Percentiles rank a stretch among this genome's conserved stretches.
Conservation (phyloP, 1,284 basidiomycete species). For the Cutaneotrichosporon arboriforme region DNA sequence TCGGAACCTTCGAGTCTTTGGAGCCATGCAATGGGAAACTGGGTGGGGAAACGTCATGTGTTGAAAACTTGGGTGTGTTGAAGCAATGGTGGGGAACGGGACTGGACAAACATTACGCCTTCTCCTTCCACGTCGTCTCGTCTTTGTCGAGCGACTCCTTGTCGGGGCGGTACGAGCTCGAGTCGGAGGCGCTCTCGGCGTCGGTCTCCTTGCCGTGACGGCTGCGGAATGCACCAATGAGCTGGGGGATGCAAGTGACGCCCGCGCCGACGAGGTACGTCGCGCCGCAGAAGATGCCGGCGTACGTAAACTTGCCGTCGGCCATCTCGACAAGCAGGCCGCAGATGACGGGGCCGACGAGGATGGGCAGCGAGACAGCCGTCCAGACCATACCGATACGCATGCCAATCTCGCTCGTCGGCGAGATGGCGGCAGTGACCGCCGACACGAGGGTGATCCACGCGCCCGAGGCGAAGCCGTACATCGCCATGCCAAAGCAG, state of each 20-base stretch:
- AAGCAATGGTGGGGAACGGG: too few species aligned
- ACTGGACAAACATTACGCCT: too few species aligned
- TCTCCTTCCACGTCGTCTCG: too few species aligned
- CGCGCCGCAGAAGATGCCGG: slow-evolving; percentile 33
- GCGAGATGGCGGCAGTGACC: slow-evolving; percentile 32
- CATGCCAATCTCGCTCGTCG: slow-evolving; percentile 38
- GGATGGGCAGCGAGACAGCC: slow-evolving; percentile 25
- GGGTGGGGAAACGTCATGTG: too few species aligned
- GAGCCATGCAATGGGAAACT: too few species aligned
- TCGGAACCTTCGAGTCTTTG: too few species aligned
- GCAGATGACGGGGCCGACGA: slow-evolving; percentile 39
- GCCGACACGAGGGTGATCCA: slow-evolving; percentile 42
- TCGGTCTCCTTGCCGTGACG: too few species aligned
- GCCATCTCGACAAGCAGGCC: slow-evolving; percentile 24
- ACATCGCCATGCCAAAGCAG: slow-evolving; percentile 33
- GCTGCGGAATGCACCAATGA: neutral
- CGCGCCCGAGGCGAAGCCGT: slow-evolving; percentile 35
- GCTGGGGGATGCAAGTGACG: slow-evolving; percentile 5
- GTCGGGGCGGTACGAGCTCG: too few species aligned
- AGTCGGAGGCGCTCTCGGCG: too few species aligned
- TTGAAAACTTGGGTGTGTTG: too few species aligned
- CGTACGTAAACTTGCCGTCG: slow-evolving; percentile 24
- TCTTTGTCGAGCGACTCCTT: too few species aligned
- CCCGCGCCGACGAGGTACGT: slow-evolving; percentile 27
- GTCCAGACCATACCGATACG: slow-evolving; percentile 43